Evolutionary conservation across 75 land plant genomes (phyloP), one percentile per base, ranked within the genome.

Genomic region (Larix kaempferi): DNA sequence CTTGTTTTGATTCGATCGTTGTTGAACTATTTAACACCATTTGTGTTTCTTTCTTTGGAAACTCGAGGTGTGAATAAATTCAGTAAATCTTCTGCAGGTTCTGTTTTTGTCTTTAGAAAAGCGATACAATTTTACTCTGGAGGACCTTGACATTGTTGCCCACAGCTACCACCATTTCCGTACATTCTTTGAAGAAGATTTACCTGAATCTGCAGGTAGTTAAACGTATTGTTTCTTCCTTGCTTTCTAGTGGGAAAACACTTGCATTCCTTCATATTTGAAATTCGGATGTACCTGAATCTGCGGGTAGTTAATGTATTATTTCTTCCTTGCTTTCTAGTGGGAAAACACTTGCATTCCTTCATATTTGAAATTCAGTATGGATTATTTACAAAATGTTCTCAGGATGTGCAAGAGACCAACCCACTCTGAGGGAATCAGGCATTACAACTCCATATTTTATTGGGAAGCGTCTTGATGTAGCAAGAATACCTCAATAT

Each of bases 21-120:
- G 56, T 39, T 33, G 22, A 29, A n/a, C 52, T 85, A 11, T 49
- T 49, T 10, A 49, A 49, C 12, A 82, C 6, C 19, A 73, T 52
- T 33, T 11, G 35, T 1, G 23, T 26, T 19, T 21, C 35, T 26
- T 23, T 69, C 56, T 17, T 73, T 19, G 25, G 4, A 55, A 73
- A 71, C 52, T 14, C 77, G 23, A 63, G 26, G 19, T 75, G 19
- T 35, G 57, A 29, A 67, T 37, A 19, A 14, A 14, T 55, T 25
- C 65, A 26, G 27, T 49, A 55, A 66, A n/a, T 59, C 52, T 64
- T 22, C 54, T 76, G 54, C 80, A 94, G 98, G 87, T 91, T 57
- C 65, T 94, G 52, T 94, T 85, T 76, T 78, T 96, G 78, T 91
- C 94, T 25, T 67, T 96, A 82, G 99, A 96, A 83, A 96, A 96